Base-by-base conservation (phyloP, 257 asterid genomes). In the Lycium ferocissimum region DNA sequence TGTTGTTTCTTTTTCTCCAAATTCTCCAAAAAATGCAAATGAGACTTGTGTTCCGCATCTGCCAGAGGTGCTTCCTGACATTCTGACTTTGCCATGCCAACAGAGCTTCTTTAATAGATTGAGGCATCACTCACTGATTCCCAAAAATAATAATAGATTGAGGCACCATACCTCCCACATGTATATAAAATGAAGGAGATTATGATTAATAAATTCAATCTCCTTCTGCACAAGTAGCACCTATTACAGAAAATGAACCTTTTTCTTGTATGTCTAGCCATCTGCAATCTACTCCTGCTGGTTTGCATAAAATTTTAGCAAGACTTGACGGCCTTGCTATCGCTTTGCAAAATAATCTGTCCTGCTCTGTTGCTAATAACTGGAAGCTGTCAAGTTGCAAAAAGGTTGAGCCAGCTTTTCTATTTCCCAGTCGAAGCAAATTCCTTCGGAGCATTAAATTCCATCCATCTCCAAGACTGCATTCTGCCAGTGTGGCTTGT, bases 331-430 rank as follows among this genome's bases (percentile, higher is more conserved):
- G 56, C 37, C 43, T 43, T 43, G 79, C 37, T 43, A 71, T 71
- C 53, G 14, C 78, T 8, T 69, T 10, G 14, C 78, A 37, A 69
- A 71, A 71, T 71, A 43, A 71, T 71, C 7, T 71, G 79, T 71
- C 79, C 79, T 17, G 57, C 57, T 43, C 57, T 71, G 14, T 43
- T 71, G 79, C 79, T 71, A 43, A 71, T 71, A 71, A 71, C n/a
- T 43, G 35, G 79, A 43, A 71, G 54, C 56, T 43, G 57, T 47
- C 79, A 43, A 71, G 80, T 72, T 45, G 56, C 26, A 72, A 49
- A 40, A 43, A 43, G n/a, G 4, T 45, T 72, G 58, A 72, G 58
- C 58, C 56, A 45, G 58, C 1, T 47, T 72, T 43, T 45, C 80
- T n/a, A 26, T n/a, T 72, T n/a, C 57, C 80, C 37, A 72, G 80